A percentile compares a stretch with the other conserved stretches of the same genome.
Evolutionary conservation across 2,329 filamentous ascomycete genomes (phyloP).

Genomic region (Hansfordia pulvinata): DNA sequence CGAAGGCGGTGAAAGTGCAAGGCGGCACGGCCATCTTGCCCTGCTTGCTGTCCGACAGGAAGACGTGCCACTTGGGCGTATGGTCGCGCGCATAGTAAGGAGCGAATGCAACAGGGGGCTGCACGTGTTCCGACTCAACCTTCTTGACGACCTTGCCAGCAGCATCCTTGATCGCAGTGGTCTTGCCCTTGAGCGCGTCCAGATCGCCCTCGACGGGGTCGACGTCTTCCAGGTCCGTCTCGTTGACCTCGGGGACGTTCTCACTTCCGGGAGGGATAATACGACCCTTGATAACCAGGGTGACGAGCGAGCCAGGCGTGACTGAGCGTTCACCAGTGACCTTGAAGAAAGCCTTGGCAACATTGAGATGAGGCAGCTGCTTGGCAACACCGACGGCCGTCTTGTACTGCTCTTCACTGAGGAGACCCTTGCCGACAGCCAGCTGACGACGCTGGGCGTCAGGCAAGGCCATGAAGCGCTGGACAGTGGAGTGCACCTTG

Average conservation of each 20-base stretch:
- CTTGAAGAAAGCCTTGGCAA: conserved; percentile 96
- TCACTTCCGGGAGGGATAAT: conserved; percentile 78
- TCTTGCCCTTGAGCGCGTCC: conserved; percentile 69
- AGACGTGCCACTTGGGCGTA: conserved; percentile 84
- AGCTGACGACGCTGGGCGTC: conserved; percentile 60
- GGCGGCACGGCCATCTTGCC: conserved; percentile 94
- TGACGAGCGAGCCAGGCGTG: conserved; percentile 83
- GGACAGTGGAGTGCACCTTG: conserved; percentile 63
- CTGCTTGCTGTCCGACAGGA: conserved; percentile 86
- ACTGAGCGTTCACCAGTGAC: conserved; percentile 89
- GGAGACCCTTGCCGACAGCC: conserved; percentile 54
- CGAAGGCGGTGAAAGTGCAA: conserved; percentile 87
- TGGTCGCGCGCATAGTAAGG: conserved; percentile 85
- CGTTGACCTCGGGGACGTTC: conserved; percentile 60
- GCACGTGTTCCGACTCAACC: conserved; percentile 49
- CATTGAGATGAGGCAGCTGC: conserved; percentile 70
- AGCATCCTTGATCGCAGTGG: conserved; percentile 48
- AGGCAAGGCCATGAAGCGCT: conserved; percentile 78
- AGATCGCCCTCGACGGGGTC: conserved; percentile 90
- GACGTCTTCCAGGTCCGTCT: conserved; percentile 73
- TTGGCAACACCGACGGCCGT: conserved; percentile 63
- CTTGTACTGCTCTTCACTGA: conserved; percentile 65
- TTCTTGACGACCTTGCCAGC: conserved; percentile 40
- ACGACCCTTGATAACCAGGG: conserved; percentile 87
- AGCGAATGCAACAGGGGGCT: conserved; percentile 77